phyloP scores from a whole-genome alignment of 1,284 basidiomycete genomes.

The Naganishia liquefaciens region DNA sequence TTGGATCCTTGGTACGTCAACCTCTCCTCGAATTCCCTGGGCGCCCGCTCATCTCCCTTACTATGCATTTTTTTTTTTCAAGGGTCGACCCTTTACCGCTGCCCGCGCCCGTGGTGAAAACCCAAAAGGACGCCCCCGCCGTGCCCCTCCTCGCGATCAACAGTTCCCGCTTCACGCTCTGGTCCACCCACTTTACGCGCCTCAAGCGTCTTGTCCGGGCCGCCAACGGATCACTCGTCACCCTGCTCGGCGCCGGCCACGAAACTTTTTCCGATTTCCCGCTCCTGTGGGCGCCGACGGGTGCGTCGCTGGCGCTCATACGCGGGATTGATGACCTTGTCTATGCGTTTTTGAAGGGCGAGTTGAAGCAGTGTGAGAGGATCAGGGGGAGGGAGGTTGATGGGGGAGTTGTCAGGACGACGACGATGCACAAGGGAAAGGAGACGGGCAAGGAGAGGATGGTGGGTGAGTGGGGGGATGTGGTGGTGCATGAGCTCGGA shows the following conservation, averaged over 20 bases:
- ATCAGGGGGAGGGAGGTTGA: conserved; percentile 39
- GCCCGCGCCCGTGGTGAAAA: conserved; percentile 56
- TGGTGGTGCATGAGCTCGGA: conserved; percentile 42
- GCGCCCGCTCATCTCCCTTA: too few relatives aligned
- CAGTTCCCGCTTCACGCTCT: conserved; percentile 70
- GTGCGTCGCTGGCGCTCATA: conserved; percentile 35
- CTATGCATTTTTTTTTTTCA: too few relatives aligned
- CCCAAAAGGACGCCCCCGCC: conserved; percentile 51
- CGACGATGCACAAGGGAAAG: conserved; percentile 34
- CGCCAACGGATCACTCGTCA: conserved; percentile 41
- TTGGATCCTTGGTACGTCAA: conserved; percentile 73
- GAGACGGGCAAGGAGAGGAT: conserved; percentile 32
- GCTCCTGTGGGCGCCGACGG: conserved; percentile 34
- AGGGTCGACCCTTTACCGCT: conserved; percentile 64
- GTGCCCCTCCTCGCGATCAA: conserved; percentile 59
- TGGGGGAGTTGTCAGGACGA: conserved; percentile 37
- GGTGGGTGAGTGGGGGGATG: conserved; percentile 39
- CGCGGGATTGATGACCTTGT: conserved; percentile 44
- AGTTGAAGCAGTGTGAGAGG: conserved; percentile 31
- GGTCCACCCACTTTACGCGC: conserved; percentile 68
- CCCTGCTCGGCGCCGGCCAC: conserved; percentile 44
- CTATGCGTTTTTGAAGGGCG: conserved; percentile 38
- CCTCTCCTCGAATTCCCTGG: too few relatives aligned
- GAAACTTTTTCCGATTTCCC: conserved; percentile 51
- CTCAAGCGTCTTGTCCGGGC: conserved; percentile 59